A percentile compares a stretch with the other conserved stretches of the same genome.
These are phyloP conservation scores for Aspergillus heteromorphus DNA, from an alignment of 495 filamentous ascomycete genomes.

Conservation along the genomic window DNA sequence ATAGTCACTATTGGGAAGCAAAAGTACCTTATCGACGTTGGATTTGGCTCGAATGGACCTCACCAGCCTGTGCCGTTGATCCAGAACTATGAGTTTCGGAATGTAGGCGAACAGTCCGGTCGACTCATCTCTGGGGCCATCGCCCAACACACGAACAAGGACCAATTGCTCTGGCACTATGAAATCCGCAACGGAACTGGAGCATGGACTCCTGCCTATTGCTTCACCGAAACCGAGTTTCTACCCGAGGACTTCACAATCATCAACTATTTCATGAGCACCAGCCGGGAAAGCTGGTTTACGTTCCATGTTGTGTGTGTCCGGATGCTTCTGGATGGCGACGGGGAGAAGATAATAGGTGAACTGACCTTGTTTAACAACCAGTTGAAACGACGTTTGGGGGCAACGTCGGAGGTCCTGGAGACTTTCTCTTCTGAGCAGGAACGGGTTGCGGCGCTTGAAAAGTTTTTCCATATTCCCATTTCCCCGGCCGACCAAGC, in stretches of 20 bases:
- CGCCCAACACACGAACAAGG: not conserved
- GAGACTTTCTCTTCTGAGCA: not conserved
- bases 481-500: not conserved
- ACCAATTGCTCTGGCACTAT: not conserved
- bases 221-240: conserved; percentile 54
- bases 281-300: conserved; percentile 41
- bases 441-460: not conserved
- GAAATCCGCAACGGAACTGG: conserved; percentile 10
- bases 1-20: conserved; percentile 48
- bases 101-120: not conserved
- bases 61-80: conserved; percentile 44
- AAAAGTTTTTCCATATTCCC: not conserved
- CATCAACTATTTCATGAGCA: conserved; percentile 49
- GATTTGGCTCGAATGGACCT: conserved; percentile 55
- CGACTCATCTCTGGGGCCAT: not conserved
- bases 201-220: conserved; percentile 49
- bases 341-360: conserved; percentile 39
- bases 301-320: conserved; percentile 42
- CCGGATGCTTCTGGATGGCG: conserved; percentile 43
- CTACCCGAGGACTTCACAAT: conserved; percentile 46
- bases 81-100: conserved; percentile 19
- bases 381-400: not conserved
- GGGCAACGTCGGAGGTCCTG: not conserved
- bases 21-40: conserved; percentile 59
- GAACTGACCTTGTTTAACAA: conserved; percentile 49